Percentiles rank a stretch among this genome's conserved stretches.
phyloP scores from a whole-genome alignment of 1,139 yeast genomes.

The Blastobotrys illinoisensis region DNA sequence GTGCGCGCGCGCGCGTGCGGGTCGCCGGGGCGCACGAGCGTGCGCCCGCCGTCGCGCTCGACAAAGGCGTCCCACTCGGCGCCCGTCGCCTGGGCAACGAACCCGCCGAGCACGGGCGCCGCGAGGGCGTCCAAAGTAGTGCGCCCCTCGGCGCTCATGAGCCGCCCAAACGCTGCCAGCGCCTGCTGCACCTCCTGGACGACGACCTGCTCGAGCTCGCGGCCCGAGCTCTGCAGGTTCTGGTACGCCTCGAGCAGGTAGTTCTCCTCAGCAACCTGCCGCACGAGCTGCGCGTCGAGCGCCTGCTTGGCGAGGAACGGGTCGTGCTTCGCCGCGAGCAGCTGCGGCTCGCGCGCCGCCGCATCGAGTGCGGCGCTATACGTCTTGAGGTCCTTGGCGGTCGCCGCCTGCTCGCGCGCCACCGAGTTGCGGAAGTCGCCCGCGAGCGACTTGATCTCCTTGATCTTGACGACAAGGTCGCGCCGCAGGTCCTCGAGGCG shows the following conservation, averaged over 20 bases:
- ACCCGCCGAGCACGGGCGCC: constrained; percentile 65
- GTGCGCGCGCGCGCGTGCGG: constrained; percentile 66
- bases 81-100: constrained; percentile 68
- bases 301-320: constrained; percentile 72
- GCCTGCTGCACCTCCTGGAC: constrained; percentile 83
- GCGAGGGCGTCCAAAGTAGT: constrained; percentile 41
- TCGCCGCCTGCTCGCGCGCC: constrained; percentile 59
- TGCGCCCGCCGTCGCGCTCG: constrained; percentile 66
- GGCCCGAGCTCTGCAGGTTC: constrained; percentile 82
- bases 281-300: constrained; percentile 70
- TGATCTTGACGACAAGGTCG: constrained; percentile 76
- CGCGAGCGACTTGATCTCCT: constrained; percentile 75
- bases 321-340: constrained; percentile 51
- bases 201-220: constrained; percentile 83
- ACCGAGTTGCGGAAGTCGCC: constrained; percentile 79
- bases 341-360: constrained; percentile 30
- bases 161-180: constrained; percentile 61
- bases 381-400: constrained; percentile 34
- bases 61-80: constrained; percentile 90
- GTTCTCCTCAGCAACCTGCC: constrained; percentile 78
- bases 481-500: constrained; percentile 79
- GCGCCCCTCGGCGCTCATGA: constrained; percentile 28
- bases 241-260: constrained; percentile 81
- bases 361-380: constrained; percentile 29
- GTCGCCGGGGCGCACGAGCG: constrained; percentile 38